phyloP scores from a whole-genome alignment of 1,284 basidiomycete species.

The Ustilago xerochloae region DNA sequence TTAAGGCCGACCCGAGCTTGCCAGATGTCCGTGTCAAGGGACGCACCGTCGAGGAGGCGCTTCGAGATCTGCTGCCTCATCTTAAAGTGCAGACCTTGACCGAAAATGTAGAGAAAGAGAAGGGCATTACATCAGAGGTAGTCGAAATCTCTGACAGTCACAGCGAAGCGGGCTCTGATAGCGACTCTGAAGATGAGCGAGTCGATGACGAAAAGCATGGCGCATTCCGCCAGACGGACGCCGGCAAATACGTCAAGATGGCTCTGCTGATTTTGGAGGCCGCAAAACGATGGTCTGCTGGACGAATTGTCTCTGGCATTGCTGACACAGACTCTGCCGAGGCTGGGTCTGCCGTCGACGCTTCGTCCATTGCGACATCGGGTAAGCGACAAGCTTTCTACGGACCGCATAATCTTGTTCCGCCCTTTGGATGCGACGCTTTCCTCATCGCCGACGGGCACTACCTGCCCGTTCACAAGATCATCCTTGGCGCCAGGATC shows the following conservation, averaged over 20 bases:
- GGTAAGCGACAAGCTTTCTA: constrained; percentile 35
- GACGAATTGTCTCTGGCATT: constrained; percentile 62
- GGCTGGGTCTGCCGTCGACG: not conserved
- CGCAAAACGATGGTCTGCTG: constrained; percentile 70
- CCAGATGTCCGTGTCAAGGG: constrained; percentile 75
- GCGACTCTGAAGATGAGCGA: constrained; percentile 62
- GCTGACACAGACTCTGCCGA: not conserved
- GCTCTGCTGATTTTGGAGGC: constrained; percentile 70
- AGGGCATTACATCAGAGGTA: constrained; percentile 51
- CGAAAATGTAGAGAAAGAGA: constrained; percentile 33
- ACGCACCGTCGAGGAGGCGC: constrained; percentile 76
- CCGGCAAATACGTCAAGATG: constrained; percentile 35
- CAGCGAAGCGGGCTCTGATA: constrained; percentile 67
- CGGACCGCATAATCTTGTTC: constrained; percentile 44
- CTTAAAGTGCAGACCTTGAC: constrained; percentile 50
- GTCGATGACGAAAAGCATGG: not conserved
- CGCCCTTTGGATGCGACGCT: constrained; percentile 75
- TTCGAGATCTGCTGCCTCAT: constrained; percentile 70
- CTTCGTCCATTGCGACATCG: not conserved
- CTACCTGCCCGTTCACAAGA: constrained; percentile 76
- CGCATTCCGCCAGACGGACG: too few species aligned
- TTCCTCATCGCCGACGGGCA: constrained; percentile 71
- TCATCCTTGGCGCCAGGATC: constrained; percentile 77
- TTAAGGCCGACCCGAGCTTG: constrained; percentile 80
- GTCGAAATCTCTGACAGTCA: constrained; percentile 40